Evolutionary conservation across 192 early-diverging fungal species (phyloP).

Genomic region (Podila minutissima): DNA sequence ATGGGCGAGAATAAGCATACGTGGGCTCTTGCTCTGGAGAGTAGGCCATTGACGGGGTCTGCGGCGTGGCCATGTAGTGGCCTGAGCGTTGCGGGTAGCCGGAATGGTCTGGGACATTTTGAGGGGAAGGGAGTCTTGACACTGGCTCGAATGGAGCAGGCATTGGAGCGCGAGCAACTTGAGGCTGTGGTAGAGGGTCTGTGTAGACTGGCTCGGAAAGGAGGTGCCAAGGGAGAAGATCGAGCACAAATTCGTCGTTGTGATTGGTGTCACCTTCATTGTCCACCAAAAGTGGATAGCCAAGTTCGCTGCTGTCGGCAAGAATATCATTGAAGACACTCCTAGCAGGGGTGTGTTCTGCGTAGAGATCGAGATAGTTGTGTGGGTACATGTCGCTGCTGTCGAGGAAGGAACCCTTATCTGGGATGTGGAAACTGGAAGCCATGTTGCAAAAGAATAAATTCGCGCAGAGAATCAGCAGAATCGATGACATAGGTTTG

Average conservation of each 20-base stretch:
- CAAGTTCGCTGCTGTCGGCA: background rate
- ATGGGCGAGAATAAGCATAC: no score
- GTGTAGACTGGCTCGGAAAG: background rate
- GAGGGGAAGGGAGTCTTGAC: no score
- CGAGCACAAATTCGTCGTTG: background rate
- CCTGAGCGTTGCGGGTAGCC: no score
- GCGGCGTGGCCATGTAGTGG: no score
- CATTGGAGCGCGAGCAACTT: background rate
- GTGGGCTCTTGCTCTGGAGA: no score
- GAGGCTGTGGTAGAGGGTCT: background rate
- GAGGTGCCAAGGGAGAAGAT: background rate
- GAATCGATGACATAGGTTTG: background rate
- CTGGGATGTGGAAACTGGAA: constrained; percentile 3
- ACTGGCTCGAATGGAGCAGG: no score
- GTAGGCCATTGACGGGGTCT: no score
- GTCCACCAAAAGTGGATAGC: background rate
- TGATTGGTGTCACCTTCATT: background rate
- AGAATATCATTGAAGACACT: background rate
- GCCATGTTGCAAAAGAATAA: constrained; percentile 2
- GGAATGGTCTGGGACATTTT: no score
- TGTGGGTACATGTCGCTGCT: background rate
- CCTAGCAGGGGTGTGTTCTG: background rate
- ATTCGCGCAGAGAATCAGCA: constrained; percentile 1
- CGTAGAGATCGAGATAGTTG: background rate
- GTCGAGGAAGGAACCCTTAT: background rate